These are phyloP conservation scores for Phytophthora lateralis DNA, from an alignment of 352 stramenopile genomes.

Conservation along the genomic window DNA sequence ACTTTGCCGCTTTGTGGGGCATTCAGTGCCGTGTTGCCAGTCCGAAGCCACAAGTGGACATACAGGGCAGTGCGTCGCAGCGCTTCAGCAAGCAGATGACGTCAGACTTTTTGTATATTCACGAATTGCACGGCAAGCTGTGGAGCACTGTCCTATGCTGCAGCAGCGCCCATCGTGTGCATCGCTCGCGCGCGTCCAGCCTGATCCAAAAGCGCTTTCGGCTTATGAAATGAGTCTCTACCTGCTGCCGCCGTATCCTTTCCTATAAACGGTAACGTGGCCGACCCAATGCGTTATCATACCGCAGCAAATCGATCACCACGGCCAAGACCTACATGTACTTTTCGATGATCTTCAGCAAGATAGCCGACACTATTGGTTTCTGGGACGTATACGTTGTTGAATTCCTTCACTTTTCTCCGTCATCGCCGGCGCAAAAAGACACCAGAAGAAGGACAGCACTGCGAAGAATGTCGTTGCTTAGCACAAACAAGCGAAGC, in stretches of 20 bases:
- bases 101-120: conserved; percentile 47
- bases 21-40: conserved; percentile 47
- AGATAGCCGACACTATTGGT: no score
- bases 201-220: conserved; percentile 15
- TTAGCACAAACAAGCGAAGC: no score
- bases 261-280: conserved; percentile 21
- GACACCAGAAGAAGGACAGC: no score
- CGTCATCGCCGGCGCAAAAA: no score
- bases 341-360: no score
- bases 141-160: conserved; percentile 35
- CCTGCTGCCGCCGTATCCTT: conserved; percentile 42
- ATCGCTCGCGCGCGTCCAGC: conserved; percentile 30
- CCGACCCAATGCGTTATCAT: not conserved
- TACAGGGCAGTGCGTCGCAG: conserved; percentile 29
- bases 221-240: conserved; percentile 35
- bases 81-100: conserved; percentile 34
- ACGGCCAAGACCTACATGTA: no score
- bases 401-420: no score
- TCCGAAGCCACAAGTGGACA: conserved; percentile 5
- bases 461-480: no score
- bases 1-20: conserved; percentile 46
- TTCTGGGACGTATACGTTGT: no score
- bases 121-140: conserved; percentile 34
- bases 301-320: no score
- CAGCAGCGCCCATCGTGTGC: conserved; percentile 28